Conservation (phyloP, 179 eudicot genomes). For the Beta lomatogona region DNA sequence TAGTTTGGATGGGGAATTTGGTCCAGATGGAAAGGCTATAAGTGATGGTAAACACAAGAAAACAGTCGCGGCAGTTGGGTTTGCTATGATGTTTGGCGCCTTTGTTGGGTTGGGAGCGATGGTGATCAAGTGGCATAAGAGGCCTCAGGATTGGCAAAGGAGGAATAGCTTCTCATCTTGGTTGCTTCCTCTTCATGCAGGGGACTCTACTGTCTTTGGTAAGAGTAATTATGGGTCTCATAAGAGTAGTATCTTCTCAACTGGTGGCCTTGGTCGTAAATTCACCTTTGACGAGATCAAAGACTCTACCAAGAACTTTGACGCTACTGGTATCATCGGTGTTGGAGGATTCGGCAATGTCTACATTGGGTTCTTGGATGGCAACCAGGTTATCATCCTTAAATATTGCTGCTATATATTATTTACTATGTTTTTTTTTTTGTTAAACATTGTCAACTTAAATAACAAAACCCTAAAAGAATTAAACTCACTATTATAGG, state of each 20-base stretch:
- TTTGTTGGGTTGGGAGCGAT: slow-evolving; percentile 49
- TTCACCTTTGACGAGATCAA: slow-evolving; percentile 69
- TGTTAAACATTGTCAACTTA: not conserved
- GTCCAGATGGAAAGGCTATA: slow-evolving; percentile 39
- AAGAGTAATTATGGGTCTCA: slow-evolving; percentile 59
- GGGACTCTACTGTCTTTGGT: slow-evolving; percentile 41
- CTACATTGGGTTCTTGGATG: slow-evolving; percentile 66
- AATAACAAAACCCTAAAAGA: not conserved
- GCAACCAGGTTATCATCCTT: slow-evolving; percentile 39
- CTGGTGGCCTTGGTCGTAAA: slow-evolving; percentile 67
- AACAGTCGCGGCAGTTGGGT: slow-evolving; percentile 48
- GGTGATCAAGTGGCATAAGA: slow-evolving; percentile 56
- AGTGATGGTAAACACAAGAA: slow-evolving; percentile 19
- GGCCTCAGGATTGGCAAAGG: slow-evolving; percentile 54
- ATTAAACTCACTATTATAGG: no score
- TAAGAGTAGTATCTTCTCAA: slow-evolving; percentile 57
- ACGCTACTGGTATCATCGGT: slow-evolving; percentile 62
- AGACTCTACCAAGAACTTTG: slow-evolving; percentile 78
- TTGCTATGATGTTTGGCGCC: slow-evolving; percentile 55
- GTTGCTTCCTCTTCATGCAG: slow-evolving; percentile 47
- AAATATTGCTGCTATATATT: not conserved
- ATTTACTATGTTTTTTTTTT: not conserved
- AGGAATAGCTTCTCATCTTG: slow-evolving; percentile 51
- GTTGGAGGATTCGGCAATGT: slow-evolving; percentile 96
- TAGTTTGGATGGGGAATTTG: slow-evolving; percentile 48